phyloP scores from a whole-genome alignment of 441 rosid genomes.

The Gossypium gossypioides region DNA sequence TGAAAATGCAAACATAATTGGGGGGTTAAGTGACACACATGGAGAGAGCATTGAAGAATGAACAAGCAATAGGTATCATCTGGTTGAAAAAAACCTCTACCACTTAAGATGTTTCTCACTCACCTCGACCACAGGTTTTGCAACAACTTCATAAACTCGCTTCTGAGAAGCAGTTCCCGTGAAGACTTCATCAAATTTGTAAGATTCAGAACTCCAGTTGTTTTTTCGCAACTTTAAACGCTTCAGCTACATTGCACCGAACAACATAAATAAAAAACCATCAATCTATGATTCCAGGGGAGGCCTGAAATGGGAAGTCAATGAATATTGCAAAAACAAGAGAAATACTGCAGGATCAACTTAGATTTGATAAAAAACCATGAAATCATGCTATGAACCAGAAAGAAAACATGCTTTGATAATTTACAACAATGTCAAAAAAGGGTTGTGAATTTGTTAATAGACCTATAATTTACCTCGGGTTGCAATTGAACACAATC shows the following conservation, averaged over 20 bases:
- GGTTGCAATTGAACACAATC: conserved; percentile 82
- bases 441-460: not conserved
- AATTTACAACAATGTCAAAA: not conserved
- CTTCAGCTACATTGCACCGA: conserved; percentile 43
- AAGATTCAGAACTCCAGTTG: conserved; percentile 83
- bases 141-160: conserved; percentile 81
- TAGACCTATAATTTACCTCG: conserved; percentile 36
- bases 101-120: conserved; percentile 4
- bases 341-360: not conserved
- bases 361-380: not conserved
- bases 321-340: not conserved
- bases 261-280: not conserved
- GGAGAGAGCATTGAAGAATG: not conserved
- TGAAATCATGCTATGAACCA: conserved; percentile 8
- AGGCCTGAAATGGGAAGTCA: not conserved
- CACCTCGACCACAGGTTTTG: conserved; percentile 90
- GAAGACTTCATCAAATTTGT: conserved; percentile 72
- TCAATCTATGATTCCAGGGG: not conserved
- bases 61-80: not conserved
- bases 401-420: not conserved
- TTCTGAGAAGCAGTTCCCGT: conserved; percentile 75
- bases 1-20: not conserved
- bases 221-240: conserved; percentile 70
- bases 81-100: not conserved
- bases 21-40: not conserved